Conservation (phyloP, 225 moss, liverwort and hornwort species). For the Asterella californica region DNA sequence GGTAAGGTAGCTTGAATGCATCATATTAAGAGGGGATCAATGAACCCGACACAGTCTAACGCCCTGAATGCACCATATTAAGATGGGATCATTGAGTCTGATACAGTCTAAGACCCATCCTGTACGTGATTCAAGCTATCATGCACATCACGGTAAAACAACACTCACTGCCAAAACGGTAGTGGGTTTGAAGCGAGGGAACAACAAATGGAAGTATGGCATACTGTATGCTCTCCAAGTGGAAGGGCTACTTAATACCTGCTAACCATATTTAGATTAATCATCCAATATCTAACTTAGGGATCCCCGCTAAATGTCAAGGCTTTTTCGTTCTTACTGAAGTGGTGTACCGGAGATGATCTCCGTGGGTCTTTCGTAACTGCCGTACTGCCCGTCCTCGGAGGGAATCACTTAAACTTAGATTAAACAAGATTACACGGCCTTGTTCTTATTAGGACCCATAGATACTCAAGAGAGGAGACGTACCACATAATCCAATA, state of each 20-base stretch:
- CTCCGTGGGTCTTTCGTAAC: not conserved
- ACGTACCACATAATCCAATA: not conserved
- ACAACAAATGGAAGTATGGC: not conserved
- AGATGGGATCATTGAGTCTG: not conserved
- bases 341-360: not conserved
- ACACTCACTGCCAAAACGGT: not conserved
- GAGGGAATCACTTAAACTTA: not conserved
- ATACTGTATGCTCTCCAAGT: not conserved
- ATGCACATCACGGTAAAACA: not conserved
- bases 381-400: not conserved
- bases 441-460: not conserved
- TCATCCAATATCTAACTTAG: not conserved
- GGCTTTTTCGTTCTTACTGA: not conserved
- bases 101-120: not conserved
- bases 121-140: not conserved
- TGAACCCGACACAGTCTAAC: too few relatives aligned
- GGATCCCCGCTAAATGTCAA: not conserved
- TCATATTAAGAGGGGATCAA: too few relatives aligned
- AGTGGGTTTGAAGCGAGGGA: not conserved
- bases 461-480: not conserved
- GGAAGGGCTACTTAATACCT: not conserved
- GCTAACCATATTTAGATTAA: not conserved
- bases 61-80: too few relatives aligned
- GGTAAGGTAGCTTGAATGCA: too few relatives aligned
- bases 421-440: not conserved